Base-by-base conservation (phyloP, 2,329 filamentous ascomycete species). In the Fusarium algeriense region DNA sequence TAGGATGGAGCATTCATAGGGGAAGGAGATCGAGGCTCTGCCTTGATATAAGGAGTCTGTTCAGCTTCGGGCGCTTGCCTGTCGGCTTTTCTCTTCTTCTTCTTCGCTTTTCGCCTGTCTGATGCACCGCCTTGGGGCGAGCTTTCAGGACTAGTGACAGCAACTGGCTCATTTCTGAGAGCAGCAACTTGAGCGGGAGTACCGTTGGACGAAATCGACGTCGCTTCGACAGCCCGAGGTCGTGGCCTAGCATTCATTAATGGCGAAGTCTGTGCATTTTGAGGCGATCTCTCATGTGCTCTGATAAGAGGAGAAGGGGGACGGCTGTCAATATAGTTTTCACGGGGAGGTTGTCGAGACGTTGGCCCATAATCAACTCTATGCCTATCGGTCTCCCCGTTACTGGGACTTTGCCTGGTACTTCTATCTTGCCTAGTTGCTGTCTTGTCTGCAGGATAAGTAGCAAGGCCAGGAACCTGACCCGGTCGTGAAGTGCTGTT, bases 271-370 rank as follows among this genome's bases (percentile, higher is more conserved):
- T 93, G 91, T 52, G 90, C 90, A 57, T 93, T 92, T 55, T 93
- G 93, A 77, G 91, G 83, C 38, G 90, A 91, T 54, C 90, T 88
- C 75, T 95, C 91, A 78, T 94, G 91, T 73, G 90, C 91, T 77
- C 90, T 89, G 74, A 95, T 85, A 63, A 95, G 83, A 56, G 90
- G 89, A 68, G 91, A 87, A 55, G 88, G 82, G 71, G 79, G 84
- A 73, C 75, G 79, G 48, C 70, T 74, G 50, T 79, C 76, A 68
- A 75, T 64, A 54, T 79, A 76, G 19, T 73, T 57, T 55, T 76
- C 67, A 67, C 68, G 67, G n/a, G 55, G 64, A 26, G 64, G 69
- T 30, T 69, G 73, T 44, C 58, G 58, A 56, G 60, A 52, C 35
- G 57, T 67, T 46, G 59, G 32, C 38, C 66, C 67, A 54, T 67